Percentiles rank a stretch among this genome's conserved stretches.
Evolutionary conservation across 495 filamentous ascomycete genomes (phyloP).

Genomic region (Penicillium cosmopolitanum): DNA sequence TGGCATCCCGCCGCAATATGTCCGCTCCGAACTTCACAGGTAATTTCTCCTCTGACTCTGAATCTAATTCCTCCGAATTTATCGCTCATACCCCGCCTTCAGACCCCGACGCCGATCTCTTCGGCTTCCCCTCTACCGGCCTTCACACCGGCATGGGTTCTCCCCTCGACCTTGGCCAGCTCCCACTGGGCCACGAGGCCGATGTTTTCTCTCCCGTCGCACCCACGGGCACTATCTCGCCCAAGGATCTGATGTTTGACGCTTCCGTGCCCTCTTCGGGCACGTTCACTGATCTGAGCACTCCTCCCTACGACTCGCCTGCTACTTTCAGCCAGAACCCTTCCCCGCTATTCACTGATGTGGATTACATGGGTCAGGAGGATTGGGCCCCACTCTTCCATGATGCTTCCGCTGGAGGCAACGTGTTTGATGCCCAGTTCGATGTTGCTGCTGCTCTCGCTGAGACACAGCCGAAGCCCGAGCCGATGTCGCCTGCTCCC

Average conservation of each 20-base stretch:
- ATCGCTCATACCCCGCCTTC: constrained; percentile 11
- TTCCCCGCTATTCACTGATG: constrained; percentile 64
- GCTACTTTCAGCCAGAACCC: constrained; percentile 67
- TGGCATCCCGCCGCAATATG: constrained; percentile 41
- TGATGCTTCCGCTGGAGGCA: constrained; percentile 36
- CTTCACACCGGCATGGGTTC: constrained; percentile 39
- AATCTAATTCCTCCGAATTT: neutral
- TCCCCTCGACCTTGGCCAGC: constrained; percentile 19
- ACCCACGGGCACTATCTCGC: constrained; percentile 73
- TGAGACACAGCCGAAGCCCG: constrained; percentile 38
- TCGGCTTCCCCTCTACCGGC: constrained; percentile 36
- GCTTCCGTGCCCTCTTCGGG: constrained; percentile 80
- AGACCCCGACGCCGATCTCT: constrained; percentile 34
- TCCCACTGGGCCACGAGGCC: constrained; percentile 21
- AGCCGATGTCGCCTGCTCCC: constrained; percentile 48
- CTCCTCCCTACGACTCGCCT: constrained; percentile 79
- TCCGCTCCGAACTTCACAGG: constrained; percentile 45
- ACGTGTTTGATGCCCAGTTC: constrained; percentile 40
- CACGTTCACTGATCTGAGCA: constrained; percentile 83
- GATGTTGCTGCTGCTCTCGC: constrained; percentile 35
- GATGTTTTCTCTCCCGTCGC: constrained; percentile 19
- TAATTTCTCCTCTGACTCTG: constrained; percentile 15
- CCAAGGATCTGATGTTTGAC: constrained; percentile 78
- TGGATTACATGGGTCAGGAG: constrained; percentile 37
- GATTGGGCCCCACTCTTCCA: constrained; percentile 67